Conservation (phyloP, 805 yeast genomes). For the Yamadazyma tumulicola region DNA sequence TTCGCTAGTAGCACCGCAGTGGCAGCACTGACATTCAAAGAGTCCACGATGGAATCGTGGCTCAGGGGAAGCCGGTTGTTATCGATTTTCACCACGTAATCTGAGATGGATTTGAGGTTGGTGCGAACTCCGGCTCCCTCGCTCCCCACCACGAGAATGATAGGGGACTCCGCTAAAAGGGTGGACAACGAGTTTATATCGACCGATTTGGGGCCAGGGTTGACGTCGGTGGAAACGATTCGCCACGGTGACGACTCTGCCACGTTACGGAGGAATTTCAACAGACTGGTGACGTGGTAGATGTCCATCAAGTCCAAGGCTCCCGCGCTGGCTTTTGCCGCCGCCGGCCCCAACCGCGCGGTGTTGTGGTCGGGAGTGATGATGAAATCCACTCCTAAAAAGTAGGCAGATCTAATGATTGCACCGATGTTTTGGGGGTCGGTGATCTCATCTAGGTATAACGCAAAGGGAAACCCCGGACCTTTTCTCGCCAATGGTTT, state of each 20-base stretch:
- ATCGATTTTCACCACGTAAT: constrained; percentile 43
- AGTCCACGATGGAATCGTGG: constrained; percentile 50
- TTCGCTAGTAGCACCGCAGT: constrained; percentile 58
- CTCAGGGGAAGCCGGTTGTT: constrained; percentile 29
- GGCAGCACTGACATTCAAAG: constrained; percentile 88
- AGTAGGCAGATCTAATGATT: constrained; percentile 73
- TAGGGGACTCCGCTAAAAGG: constrained; percentile 50
- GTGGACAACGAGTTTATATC: constrained; percentile 41
- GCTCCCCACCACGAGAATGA: constrained; percentile 73
- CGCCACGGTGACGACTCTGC: constrained; percentile 59
- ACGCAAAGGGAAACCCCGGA: constrained; percentile 56
- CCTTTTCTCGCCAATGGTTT: constrained; percentile 17
- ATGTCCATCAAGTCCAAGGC: constrained; percentile 73
- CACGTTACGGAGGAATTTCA: constrained; percentile 57
- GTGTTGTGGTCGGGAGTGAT: constrained; percentile 66
- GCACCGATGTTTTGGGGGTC: constrained; percentile 92
- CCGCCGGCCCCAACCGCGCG: constrained; percentile 73
- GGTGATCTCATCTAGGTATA: constrained; percentile 73
- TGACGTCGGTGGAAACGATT: constrained; percentile 58
- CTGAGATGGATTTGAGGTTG: constrained; percentile 55
- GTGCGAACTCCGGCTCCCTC: constrained; percentile 84
- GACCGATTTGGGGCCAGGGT: constrained; percentile 29
- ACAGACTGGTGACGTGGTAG: constrained; percentile 54
- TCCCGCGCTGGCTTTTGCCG: constrained; percentile 80
- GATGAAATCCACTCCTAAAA: constrained; percentile 77